These are phyloP conservation scores for Candida vartiovaarae DNA, from an alignment of 805 yeast genomes.

Conservation along the genomic window DNA sequence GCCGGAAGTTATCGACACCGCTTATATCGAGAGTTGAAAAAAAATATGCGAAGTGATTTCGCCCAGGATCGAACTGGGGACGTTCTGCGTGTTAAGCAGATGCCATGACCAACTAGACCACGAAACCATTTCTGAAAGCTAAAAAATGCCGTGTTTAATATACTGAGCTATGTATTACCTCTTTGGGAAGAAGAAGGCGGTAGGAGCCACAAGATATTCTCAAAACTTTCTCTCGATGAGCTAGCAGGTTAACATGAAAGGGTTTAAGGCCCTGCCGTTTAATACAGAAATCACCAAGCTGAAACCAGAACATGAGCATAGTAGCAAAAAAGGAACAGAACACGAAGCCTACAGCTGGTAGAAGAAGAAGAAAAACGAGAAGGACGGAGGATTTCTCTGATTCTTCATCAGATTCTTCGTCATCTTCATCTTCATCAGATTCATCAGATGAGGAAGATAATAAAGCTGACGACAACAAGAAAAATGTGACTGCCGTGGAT, in stretches of 20 bases:
- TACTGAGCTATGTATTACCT: too few relatives aligned
- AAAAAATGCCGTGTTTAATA: background rate
- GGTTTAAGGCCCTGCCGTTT: too few relatives aligned
- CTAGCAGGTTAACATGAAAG: too few relatives aligned
- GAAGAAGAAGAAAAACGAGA: constrained; percentile 69
- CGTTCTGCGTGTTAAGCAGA: constrained; percentile 99
- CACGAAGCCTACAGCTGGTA: constrained; percentile 16
- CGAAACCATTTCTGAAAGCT: constrained; percentile 49
- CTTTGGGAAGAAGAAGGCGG: too few relatives aligned
- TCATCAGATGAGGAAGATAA: constrained; percentile 23
- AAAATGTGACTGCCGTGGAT: constrained; percentile 2
- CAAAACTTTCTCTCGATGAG: too few relatives aligned
- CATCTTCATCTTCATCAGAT: constrained; percentile 24
- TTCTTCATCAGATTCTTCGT: constrained; percentile 18
- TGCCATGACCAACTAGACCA: constrained; percentile 99
- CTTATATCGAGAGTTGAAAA: background rate
- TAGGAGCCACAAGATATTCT: too few relatives aligned
- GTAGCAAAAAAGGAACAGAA: constrained; percentile 17
- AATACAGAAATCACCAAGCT: too few relatives aligned
- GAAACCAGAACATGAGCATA: constrained; percentile 15
- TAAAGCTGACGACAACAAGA: constrained; percentile 6
- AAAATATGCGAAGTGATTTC: constrained; percentile 51
- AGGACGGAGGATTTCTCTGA: constrained; percentile 68
- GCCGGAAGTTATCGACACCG: too few relatives aligned
- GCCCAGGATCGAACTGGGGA: constrained; percentile 99